phyloP scores from a whole-genome alignment of 768 basidiomycete genomes.

The Steccherinum ochraceum region DNA sequence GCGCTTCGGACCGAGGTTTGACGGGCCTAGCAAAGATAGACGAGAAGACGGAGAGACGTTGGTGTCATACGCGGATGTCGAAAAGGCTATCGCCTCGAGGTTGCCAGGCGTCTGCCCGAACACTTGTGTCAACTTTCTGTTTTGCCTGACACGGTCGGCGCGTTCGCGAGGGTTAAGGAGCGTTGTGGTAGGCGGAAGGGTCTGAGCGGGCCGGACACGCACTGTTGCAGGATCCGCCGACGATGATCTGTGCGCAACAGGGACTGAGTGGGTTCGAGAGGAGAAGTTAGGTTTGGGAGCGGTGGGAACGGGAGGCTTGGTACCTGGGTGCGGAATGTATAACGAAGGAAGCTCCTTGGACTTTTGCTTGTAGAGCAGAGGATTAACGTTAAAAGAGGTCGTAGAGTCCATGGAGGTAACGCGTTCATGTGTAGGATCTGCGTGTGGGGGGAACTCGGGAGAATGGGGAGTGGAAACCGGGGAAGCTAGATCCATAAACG shows the following conservation, averaged over 20 bases:
- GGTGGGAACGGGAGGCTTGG: conserved; percentile 40
- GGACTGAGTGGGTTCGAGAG: conserved; percentile 23
- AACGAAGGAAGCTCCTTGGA: conserved; percentile 4
- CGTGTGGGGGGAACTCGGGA: conserved; percentile 8
- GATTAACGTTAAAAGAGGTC: conserved; percentile 4
- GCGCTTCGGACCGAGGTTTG: conserved; percentile 5
- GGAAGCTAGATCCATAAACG: conserved; percentile 43
- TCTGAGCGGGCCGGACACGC: conserved; percentile 5
- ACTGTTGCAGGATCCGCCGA: not conserved
- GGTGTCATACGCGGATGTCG: conserved; percentile 7
- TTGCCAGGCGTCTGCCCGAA: conserved; percentile 57
- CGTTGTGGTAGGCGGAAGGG: conserved; percentile 62
- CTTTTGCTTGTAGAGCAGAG: conserved; percentile 1
- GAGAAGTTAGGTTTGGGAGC: conserved; percentile 41
- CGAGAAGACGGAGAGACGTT: conserved; percentile 6
- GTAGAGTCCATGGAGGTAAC: not conserved
- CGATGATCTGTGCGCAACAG: conserved; percentile 3
- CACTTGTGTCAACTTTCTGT: conserved; percentile 76
- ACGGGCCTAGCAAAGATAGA: not conserved
- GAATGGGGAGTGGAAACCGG: conserved; percentile 14
- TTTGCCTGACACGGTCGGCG: conserved; percentile 63
- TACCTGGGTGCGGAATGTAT: conserved; percentile 11
- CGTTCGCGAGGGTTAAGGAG: conserved; percentile 58
- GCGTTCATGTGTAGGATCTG: not conserved
- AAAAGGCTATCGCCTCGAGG: conserved; percentile 6